Evolutionary conservation across 2,329 filamentous ascomycete genomes (phyloP), one percentile per base, ranked within the genome.

Genomic region (Cercospora janseana): DNA sequence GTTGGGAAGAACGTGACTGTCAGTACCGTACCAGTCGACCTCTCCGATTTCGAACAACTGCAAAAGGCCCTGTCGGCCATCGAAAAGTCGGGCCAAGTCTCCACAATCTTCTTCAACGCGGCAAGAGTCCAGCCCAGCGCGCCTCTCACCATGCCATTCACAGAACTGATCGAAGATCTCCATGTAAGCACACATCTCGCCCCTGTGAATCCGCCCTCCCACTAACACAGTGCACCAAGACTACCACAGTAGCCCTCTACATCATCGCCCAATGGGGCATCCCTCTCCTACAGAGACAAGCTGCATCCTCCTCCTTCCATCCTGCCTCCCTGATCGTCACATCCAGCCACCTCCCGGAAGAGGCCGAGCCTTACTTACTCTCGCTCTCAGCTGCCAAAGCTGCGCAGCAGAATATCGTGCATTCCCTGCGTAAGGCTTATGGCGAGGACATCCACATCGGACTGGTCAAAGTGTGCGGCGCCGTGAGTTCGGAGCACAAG

Each of bases 141-240:
- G 10, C 24, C 49, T 13, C 31, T 57, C 16, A 44, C 27, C 12
- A 46, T 51, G 6, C 24, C 46, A 8, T 32, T 54, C 4, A 47
- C 48, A 10, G 54, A 56, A 34, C 6, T 56, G 3, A 52, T 51
- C 13, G 54, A 56, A 16, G 54, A 57, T 13, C 52, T 52, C 18
- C 35, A 20, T 10, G 52, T 51, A 9, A n/a, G 43, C n/a, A n/a
- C n/a, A n/a, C n/a, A n/a, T n/a, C n/a, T 28, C n/a, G 12, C 12
- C 4, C 8, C 21, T 10, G 23, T 6, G 2, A 8, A 29, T n/a
- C n/a, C n/a, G n/a, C n/a, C 9, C 15, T 8, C 12, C 7, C 21
- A 27, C 4, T 3, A 13, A 12, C 13, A 16, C 2, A 28, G 13
- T 8, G 31, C 7, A n/a, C 15, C 9, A 38, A 42, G 52, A 18